A percentile compares a stretch with the other conserved stretches of the same genome.
These are phyloP conservation scores for Eucalyptus caleyi DNA, from an alignment of 345 rosid species.

Conservation along the genomic window DNA sequence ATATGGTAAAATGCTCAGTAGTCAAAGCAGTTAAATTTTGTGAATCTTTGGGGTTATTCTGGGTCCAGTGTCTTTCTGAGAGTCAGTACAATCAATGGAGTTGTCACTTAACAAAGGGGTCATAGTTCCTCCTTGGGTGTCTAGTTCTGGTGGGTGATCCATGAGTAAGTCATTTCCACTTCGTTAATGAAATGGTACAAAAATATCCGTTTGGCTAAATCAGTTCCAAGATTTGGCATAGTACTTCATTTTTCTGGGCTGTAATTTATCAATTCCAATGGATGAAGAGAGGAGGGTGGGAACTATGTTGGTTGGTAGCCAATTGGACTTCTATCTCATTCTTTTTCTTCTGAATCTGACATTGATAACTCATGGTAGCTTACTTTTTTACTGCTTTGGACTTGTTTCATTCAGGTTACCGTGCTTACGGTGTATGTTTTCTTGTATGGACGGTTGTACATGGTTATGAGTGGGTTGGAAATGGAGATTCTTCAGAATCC, in stretches of 20 bases:
- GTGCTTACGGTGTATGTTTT: conserved; percentile 77
- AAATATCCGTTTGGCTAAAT: background rate
- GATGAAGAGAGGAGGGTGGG: background rate
- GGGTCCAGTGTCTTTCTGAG: background rate
- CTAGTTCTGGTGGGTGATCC: background rate
- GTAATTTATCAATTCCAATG: background rate
- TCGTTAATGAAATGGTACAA: background rate
- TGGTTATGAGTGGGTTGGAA: conserved; percentile 92
- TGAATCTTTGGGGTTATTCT: background rate
- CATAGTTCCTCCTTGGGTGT: background rate
- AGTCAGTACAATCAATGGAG: background rate
- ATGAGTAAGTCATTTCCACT: background rate
- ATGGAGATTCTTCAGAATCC: conserved; percentile 46
- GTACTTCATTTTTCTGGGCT: background rate
- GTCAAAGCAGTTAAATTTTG: background rate
- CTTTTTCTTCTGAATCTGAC: background rate
- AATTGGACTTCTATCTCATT: background rate
- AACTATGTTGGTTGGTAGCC: background rate
- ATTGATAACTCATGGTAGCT: background rate
- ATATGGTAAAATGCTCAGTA: background rate
- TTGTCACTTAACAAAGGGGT: background rate
- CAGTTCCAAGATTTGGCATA: background rate
- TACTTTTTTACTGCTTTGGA: background rate
- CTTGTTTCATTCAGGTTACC: conserved; percentile 40
- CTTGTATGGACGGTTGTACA: conserved; percentile 86